phyloP scores from a whole-genome alignment of 768 basidiomycete species.

The Suillus subalutaceus region DNA sequence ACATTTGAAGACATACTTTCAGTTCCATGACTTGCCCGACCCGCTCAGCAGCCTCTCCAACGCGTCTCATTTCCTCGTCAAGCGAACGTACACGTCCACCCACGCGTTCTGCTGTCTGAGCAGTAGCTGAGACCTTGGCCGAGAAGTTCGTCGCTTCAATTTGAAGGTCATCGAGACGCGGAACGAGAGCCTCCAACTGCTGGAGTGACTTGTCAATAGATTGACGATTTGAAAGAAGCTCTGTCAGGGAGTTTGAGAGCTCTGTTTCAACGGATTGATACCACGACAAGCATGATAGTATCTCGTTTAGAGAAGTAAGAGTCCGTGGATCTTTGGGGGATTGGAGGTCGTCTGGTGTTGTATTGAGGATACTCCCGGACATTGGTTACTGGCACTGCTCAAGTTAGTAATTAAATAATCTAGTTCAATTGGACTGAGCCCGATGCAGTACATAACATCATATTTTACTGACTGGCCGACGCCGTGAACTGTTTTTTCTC shows the following conservation, averaged over 20 bases:
- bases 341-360: slow-evolving; percentile 1
- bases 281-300: slow-evolving; percentile 72
- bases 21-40: slow-evolving; percentile 94
- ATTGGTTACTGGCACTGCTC: neutral
- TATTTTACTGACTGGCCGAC: neutral
- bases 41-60: slow-evolving; percentile 87
- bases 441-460: neutral
- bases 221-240: slow-evolving; percentile 67
- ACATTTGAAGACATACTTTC: slow-evolving; percentile 56
- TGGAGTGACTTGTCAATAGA: slow-evolving; percentile 65
- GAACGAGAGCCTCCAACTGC: slow-evolving; percentile 61
- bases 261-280: slow-evolving; percentile 79
- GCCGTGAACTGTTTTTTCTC: neutral
- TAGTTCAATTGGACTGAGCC: neutral
- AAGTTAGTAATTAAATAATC: neutral
- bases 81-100: slow-evolving; percentile 88
- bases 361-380: slow-evolving; percentile 16
- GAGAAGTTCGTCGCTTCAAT: slow-evolving; percentile 58
- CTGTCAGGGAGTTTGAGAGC: slow-evolving; percentile 72
- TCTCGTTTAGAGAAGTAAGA: slow-evolving; percentile 67
- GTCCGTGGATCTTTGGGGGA: slow-evolving; percentile 31
- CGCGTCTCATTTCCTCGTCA: slow-evolving; percentile 92
- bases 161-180: slow-evolving; percentile 64
- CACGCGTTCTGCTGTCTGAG: slow-evolving; percentile 81
- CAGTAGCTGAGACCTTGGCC: slow-evolving; percentile 67